phyloP scores from a whole-genome alignment of 257 asterid species.

The Coffea eugenioides region DNA sequence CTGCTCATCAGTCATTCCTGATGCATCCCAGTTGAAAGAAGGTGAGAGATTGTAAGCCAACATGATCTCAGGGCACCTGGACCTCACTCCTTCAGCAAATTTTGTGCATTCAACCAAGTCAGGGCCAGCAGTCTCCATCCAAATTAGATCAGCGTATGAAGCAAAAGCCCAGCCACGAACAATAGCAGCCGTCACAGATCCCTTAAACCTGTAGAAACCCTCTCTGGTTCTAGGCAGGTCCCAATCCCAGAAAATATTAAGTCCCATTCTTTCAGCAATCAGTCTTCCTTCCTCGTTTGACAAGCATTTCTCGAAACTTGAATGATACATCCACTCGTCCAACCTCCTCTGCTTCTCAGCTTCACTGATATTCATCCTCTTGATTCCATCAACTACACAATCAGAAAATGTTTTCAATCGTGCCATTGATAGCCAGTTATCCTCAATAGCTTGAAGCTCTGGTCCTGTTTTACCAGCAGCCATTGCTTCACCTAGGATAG shows the following conservation, averaged over 20 bases:
- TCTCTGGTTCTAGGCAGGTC: slow-evolving; percentile 91
- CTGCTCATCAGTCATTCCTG: slow-evolving; percentile 83
- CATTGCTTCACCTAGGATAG: slow-evolving; percentile 69
- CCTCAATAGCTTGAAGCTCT: slow-evolving; percentile 82
- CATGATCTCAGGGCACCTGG: slow-evolving; percentile 68
- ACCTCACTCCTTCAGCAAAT: slow-evolving; percentile 73
- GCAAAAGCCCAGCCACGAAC: slow-evolving; percentile 93
- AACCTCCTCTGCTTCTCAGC: slow-evolving; percentile 66
- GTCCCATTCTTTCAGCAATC: slow-evolving; percentile 59
- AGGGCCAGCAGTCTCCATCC: slow-evolving; percentile 96
- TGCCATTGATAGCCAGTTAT: slow-evolving; percentile 76
- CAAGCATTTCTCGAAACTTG: slow-evolving; percentile 64
- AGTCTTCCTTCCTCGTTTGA: slow-evolving; percentile 73
- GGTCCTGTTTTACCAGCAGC: slow-evolving; percentile 76
- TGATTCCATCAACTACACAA: slow-evolving; percentile 69
- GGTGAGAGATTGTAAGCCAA: slow-evolving; percentile 94
- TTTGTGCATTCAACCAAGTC: slow-evolving; percentile 84
- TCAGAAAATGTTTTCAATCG: slow-evolving; percentile 73
- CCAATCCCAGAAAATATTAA: slow-evolving; percentile 88
- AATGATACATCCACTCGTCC: slow-evolving; percentile 70
- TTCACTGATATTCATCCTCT: slow-evolving; percentile 44
- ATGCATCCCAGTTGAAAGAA: slow-evolving; percentile 97
- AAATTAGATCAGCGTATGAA: slow-evolving; percentile 63
- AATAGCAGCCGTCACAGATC: slow-evolving; percentile 78
- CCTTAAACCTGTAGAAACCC: slow-evolving; percentile 82